Evolutionary conservation across 2,329 filamentous ascomycete genomes (phyloP).

Genomic region (Fusarium udum): DNA sequence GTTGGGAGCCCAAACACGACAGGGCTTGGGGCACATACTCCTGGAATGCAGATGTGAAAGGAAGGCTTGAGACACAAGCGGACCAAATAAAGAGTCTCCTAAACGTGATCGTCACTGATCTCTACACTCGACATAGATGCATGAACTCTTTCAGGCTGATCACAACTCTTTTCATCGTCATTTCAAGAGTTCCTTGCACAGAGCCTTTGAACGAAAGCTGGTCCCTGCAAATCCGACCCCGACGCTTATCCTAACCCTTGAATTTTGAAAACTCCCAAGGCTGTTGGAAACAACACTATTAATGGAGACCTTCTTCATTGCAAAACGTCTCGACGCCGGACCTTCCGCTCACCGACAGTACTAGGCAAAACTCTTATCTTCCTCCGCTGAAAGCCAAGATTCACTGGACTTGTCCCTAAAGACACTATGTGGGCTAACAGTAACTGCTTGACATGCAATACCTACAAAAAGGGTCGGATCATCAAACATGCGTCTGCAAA

Average conservation of each 20-base stretch:
- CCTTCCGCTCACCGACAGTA: constrained; percentile 35
- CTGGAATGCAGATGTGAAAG: not conserved
- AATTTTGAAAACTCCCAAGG: constrained; percentile 11
- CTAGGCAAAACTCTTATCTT: constrained; percentile 26
- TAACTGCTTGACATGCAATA: constrained; percentile 12
- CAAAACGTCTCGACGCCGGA: constrained; percentile 4
- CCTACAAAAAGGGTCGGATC: constrained; percentile 12
- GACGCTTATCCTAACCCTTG: constrained; percentile 23
- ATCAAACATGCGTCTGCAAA: constrained; percentile 18
- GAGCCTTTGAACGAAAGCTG: not conserved
- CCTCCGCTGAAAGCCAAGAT: constrained; percentile 29
- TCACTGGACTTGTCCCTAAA: constrained; percentile 13
- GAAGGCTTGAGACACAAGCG: not conserved
- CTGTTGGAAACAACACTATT: constrained; percentile 7
- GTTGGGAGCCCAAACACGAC: constrained; percentile 10
- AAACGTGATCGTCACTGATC: not conserved
- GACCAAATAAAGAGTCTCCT: not conserved
- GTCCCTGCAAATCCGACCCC: constrained; percentile 8
- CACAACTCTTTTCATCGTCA: not conserved
- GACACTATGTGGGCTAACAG: constrained; percentile 26
- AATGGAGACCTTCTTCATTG: constrained; percentile 8
- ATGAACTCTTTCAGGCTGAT: not conserved
- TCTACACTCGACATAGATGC: not conserved
- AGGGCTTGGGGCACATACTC: constrained; percentile 6
- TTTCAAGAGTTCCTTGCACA: not conserved